These are phyloP conservation scores for Cupressus sempervirens DNA, from an alignment of 75 land plant species.

Conservation along the genomic window DNA sequence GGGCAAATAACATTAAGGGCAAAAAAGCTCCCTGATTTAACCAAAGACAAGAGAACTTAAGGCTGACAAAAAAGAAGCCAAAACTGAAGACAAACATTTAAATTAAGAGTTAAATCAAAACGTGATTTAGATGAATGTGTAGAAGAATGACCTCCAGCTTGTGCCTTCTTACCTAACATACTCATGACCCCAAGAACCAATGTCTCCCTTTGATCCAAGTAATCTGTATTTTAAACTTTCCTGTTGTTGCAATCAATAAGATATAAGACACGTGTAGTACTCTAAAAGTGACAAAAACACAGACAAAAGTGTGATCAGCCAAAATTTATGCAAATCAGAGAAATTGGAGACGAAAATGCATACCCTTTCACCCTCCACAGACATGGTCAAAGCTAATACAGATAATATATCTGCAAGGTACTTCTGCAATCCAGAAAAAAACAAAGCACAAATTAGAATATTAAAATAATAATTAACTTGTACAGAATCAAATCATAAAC, in stretches of 20 bases:
- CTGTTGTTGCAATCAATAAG: constrained; percentile 31
- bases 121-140: background rate
- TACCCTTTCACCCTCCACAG: constrained; percentile 95
- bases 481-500: background rate
- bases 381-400: constrained; percentile 95
- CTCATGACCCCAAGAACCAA: constrained; percentile 99
- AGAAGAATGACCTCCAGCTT: background rate
- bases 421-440: constrained; percentile 51
- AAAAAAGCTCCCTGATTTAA: background rate
- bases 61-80: background rate
- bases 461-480: background rate
- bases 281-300: constrained; percentile 2
- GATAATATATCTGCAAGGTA: constrained; percentile 91
- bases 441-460: background rate
- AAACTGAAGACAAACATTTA: background rate
- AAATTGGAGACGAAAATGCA: background rate
- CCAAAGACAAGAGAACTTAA: background rate
- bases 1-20: background rate
- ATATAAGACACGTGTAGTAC: background rate
- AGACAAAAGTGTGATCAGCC: background rate
- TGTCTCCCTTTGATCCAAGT: constrained; percentile 85
- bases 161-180: constrained; percentile 76
- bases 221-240: constrained; percentile 90
- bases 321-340: background rate
- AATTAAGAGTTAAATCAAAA: background rate